A percentile compares a stretch with the other conserved stretches of the same genome.
phyloP scores from a whole-genome alignment of 1,139 yeast genomes.

The Taiozyma sp. region DNA sequence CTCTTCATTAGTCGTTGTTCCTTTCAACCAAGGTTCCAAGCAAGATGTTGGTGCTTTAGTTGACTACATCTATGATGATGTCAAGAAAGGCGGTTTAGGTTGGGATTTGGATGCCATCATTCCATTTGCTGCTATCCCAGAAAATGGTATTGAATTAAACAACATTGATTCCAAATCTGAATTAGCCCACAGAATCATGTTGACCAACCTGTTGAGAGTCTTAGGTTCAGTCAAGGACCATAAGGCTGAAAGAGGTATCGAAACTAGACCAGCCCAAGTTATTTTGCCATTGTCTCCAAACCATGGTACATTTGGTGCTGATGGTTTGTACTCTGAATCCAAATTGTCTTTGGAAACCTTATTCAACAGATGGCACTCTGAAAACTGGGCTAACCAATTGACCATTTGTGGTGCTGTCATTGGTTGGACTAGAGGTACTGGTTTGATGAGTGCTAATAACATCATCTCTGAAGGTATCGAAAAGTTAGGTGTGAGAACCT shows the following conservation, averaged over 20 bases:
- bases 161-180: constrained; percentile 92
- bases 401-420: constrained; percentile 97
- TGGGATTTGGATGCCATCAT: constrained; percentile 96
- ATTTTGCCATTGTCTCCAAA: constrained; percentile 95
- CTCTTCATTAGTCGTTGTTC: constrained; percentile 89
- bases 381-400: constrained; percentile 91
- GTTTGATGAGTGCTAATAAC: constrained; percentile 95
- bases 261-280: constrained; percentile 98
- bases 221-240: constrained; percentile 85
- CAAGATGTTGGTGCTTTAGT: constrained; percentile 87
- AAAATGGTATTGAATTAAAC: constrained; percentile 93
- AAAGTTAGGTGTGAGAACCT: constrained; percentile 92
- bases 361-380: constrained; percentile 98
- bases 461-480: constrained; percentile 97
- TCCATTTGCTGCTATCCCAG: constrained; percentile 99
- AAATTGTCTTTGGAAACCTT: constrained; percentile 91
- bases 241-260: constrained; percentile 67
- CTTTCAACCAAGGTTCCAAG: constrained; percentile 96
- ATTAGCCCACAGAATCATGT: constrained; percentile 97
- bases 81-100: constrained; percentile 85
- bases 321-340: constrained; percentile 97
- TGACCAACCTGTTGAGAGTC: constrained; percentile 88
- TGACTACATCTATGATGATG: constrained; percentile 76
- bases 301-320: constrained; percentile 98
- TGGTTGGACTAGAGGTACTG: constrained; percentile 99